These are phyloP conservation scores for Lasiosphaeria ovina DNA, from an alignment of 495 filamentous ascomycete species.

Conservation along the genomic window DNA sequence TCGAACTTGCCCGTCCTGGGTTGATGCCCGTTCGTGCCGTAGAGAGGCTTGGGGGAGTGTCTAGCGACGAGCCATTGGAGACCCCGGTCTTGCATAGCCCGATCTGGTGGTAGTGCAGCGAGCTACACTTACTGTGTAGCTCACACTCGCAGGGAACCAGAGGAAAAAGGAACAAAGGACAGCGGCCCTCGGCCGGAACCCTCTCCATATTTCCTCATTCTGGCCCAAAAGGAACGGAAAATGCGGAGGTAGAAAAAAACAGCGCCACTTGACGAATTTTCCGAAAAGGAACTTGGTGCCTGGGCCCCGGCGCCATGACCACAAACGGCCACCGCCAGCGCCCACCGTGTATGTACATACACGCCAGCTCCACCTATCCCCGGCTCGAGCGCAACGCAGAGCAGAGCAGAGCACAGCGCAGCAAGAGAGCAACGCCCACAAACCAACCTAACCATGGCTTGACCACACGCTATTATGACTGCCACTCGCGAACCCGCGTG, in stretches of 20 bases:
- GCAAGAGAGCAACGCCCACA: neutral
- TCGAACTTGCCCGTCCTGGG: neutral
- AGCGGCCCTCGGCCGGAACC: no score
- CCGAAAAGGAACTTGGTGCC: slow-evolving; percentile 32
- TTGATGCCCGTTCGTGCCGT: neutral
- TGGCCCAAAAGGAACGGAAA: slow-evolving; percentile 2
- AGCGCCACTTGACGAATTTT: slow-evolving; percentile 34
- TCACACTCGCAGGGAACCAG: no score
- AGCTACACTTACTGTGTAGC: neutral
- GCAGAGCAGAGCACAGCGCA: neutral
- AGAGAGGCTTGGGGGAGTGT: neutral
- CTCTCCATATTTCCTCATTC: slow-evolving; percentile 5
- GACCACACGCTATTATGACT: neutral
- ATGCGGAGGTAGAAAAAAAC: slow-evolving; percentile 33
- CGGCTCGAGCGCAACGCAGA: slow-evolving; percentile 8
- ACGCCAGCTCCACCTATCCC: neutral
- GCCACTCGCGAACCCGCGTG: slow-evolving; percentile 14
- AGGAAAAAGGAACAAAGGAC: slow-evolving; percentile 8
- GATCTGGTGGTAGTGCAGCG: slow-evolving; percentile 29
- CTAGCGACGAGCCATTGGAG: neutral
- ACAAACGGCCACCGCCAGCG: neutral
- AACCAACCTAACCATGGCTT: slow-evolving; percentile 9
- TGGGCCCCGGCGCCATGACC: slow-evolving; percentile 24
- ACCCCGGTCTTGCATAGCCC: slow-evolving; percentile 18
- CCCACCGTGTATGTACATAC: neutral